Evolutionary conservation across 208 protist species (phyloP).

Genomic region (Borovskyia barvae): DNA sequence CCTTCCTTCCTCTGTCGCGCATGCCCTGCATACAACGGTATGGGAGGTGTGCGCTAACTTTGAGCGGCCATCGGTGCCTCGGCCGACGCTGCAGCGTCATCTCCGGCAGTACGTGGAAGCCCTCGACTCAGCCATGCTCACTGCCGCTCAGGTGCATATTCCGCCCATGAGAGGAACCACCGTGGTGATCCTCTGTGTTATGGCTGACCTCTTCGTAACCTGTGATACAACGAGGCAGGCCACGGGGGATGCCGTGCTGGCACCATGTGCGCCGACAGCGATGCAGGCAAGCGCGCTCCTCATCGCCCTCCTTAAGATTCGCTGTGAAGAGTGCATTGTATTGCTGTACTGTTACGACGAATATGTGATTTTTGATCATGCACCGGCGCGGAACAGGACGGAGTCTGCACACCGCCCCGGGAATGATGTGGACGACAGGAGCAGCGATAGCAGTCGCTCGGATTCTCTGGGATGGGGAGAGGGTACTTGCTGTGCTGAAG

Average conservation of each 20-base stretch:
- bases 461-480: no score
- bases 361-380: conserved; percentile 23
- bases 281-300: conserved; percentile 73
- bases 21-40: not conserved
- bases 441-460: not conserved
- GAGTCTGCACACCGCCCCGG: not conserved
- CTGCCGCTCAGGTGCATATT: conserved; percentile 88
- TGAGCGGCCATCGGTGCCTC: conserved; percentile 11
- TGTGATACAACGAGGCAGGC: conserved; percentile 28
- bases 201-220: conserved; percentile 15
- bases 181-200: conserved; percentile 78
- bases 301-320: conserved; percentile 82
- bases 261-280: conserved; percentile 25
- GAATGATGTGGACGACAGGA: not conserved
- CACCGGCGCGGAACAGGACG: not conserved
- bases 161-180: conserved; percentile 84
- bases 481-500: no score
- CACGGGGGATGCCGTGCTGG: conserved; percentile 9
- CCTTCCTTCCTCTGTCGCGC: not conserved
- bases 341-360: conserved; percentile 44
- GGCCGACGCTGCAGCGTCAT: not conserved
- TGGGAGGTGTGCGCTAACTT: conserved; percentile 4
- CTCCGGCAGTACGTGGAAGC: conserved; percentile 29
- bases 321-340: conserved; percentile 83
- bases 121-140: conserved; percentile 70